These are phyloP conservation scores for Ophiostoma tasmaniense DNA, from an alignment of 2,329 filamentous ascomycete species.

Conservation along the genomic window DNA sequence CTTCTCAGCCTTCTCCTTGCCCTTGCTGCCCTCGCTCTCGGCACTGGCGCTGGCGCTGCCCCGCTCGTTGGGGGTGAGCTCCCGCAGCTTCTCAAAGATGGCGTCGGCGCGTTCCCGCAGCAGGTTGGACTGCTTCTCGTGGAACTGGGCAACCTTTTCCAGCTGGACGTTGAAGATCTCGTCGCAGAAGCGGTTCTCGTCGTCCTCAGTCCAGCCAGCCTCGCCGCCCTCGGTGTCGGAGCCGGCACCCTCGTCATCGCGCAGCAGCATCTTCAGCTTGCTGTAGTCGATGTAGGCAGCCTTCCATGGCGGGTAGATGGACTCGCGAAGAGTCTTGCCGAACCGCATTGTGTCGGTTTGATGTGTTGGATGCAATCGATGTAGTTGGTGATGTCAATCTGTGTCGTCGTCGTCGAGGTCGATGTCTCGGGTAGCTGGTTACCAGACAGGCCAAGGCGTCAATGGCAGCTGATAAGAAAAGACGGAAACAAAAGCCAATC, in stretches of 20 bases:
- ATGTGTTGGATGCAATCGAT: not conserved
- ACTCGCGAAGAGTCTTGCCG: conserved; percentile 74
- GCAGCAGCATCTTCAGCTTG: conserved; percentile 82
- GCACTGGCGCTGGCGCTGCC: conserved; percentile 35
- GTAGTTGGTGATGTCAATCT: not conserved
- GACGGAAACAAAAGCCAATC: not conserved
- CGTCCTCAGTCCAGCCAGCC: conserved; percentile 72
- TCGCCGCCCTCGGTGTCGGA: conserved; percentile 43
- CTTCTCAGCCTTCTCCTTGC: conserved; percentile 23
- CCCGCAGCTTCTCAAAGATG: conserved; percentile 63
- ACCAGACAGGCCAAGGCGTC: not conserved
- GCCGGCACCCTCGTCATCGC: conserved; percentile 59
- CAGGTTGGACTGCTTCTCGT: conserved; percentile 61
- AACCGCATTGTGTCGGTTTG: conserved; percentile 62
- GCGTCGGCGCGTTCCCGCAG: conserved; percentile 47
- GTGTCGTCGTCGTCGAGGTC: not conserved
- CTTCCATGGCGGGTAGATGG: conserved; percentile 80
- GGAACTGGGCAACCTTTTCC: conserved; percentile 89
- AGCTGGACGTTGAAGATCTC: conserved; percentile 91
- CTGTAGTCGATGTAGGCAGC: conserved; percentile 92
- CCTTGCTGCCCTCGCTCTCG: conserved; percentile 16
- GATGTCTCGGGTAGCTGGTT: not conserved
- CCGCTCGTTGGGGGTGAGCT: conserved; percentile 61
- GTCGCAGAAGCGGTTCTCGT: conserved; percentile 89
- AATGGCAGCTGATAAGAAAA: not conserved